Evolutionary conservation across 2,329 filamentous ascomycete genomes (phyloP), one percentile per base, ranked within the genome.

Genomic region (Botryotinia convoluta): DNA sequence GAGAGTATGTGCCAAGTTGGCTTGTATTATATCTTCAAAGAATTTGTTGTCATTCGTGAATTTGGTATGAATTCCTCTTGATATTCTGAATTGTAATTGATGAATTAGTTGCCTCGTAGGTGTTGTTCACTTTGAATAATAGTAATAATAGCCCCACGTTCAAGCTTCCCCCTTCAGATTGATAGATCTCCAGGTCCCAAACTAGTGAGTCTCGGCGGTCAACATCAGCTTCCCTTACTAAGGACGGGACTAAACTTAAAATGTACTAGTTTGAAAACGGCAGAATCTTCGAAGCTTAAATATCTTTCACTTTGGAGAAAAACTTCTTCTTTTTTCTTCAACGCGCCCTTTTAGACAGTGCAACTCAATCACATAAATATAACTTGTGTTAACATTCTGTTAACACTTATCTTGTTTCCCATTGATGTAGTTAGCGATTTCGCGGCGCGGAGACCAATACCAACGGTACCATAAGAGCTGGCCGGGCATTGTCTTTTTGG

Each of bases 301-400:
- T 60, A 60, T 60, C 29, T 64, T 72, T 63, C 71, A 72, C 51
- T 39, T 35, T 54, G 71, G 8, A 32, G 57, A 39, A 51, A 54
- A 74, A 48, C 61, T 74, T 45, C 51, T 45, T 57, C 42, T 80
- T 79, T 80, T 80, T 79, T 82, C 83, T 82, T 79, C 85, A 89
- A 92, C 91, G 91, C 92, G 88, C 87, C 91, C 90, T 88, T 72
- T 86, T 83, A 95, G 93, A 95, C 93, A 95, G 93, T 95, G 89
- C 92, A 92, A 88, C 87, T 87, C 91, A 91, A 51, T 90, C 87
- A 87, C 85, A 84, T 83, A 85, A 84, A 76, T 85, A 86, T 85
- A 83, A 85, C 45, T 83, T 82, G 85, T 84, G 81, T 83, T 85
- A 86, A 85, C 92, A 87, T 95, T 93, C 89, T 94, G 92, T 86